Evolutionary conservation across 495 filamentous ascomycete species (phyloP).

Genomic region (Aspergillus egyptiacus): DNA sequence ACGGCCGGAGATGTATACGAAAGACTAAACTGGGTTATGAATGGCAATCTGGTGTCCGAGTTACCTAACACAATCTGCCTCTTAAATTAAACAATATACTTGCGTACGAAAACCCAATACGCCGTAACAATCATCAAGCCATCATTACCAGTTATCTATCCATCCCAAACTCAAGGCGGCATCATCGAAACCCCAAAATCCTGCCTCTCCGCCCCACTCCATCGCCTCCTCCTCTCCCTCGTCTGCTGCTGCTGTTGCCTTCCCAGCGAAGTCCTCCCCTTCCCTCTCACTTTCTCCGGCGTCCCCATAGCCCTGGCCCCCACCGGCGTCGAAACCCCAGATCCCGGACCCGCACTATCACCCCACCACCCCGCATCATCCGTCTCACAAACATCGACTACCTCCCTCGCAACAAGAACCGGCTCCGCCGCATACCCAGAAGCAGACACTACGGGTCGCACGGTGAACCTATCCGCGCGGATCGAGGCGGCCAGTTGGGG

Average conservation of each 20-base stretch:
- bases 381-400: conserved; percentile 21
- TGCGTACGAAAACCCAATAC: too few relatives aligned
- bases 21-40: neutral
- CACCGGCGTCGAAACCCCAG: neutral
- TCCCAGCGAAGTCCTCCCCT: conserved; percentile 10
- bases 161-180: neutral
- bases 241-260: conserved; percentile 6
- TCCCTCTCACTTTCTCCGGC: conserved; percentile 11
- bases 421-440: neutral
- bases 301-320: conserved; percentile 12
- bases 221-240: conserved; percentile 16
- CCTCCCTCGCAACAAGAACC: conserved; percentile 6
- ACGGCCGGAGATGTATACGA: conserved; percentile 3
- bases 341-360: neutral
- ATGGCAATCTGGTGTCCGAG: neutral
- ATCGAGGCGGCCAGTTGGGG: conserved; percentile 25
- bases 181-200: conserved; percentile 6
- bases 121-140: too few relatives aligned
- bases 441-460: conserved; percentile 7
- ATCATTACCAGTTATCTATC: too few relatives aligned
- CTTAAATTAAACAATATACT: too few relatives aligned
- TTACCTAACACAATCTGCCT: neutral
- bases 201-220: conserved; percentile 19
- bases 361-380: conserved; percentile 21
- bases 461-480: conserved; percentile 25